Conservation (phyloP, 176 grass and related monocot species). For the Thalia dealbata region DNA sequence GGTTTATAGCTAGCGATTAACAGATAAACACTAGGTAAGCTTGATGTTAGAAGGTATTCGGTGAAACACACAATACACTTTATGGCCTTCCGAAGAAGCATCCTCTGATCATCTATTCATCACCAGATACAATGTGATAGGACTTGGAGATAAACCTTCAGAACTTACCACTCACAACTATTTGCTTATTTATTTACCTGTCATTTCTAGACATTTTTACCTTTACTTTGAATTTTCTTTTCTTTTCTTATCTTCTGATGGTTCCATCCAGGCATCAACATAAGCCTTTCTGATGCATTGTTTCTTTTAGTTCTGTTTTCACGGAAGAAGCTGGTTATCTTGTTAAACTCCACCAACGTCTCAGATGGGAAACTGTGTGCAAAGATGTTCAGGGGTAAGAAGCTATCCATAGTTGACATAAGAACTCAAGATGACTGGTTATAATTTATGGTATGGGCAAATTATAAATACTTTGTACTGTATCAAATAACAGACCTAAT, state of each 20-base stretch:
- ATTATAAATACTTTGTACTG: not conserved
- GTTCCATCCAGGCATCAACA: not conserved
- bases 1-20: too few relatives aligned
- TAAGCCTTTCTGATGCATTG: not conserved
- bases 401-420: not conserved
- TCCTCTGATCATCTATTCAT: too few relatives aligned
- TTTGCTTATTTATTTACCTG: not conserved
- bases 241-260: not conserved
- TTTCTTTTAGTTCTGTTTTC: not conserved
- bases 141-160: not conserved
- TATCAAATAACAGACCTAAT: not conserved
- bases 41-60: too few relatives aligned
- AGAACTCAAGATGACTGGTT: not conserved
- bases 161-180: not conserved
- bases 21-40: too few relatives aligned
- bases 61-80: too few relatives aligned
- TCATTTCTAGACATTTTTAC: not conserved
- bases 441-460: not conserved
- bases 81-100: too few relatives aligned
- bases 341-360: not conserved
- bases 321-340: not conserved
- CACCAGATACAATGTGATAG: too few relatives aligned
- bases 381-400: not conserved
- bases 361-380: constrained; percentile 9
- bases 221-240: not conserved